phyloP scores from a whole-genome alignment of 2,329 filamentous ascomycete species.

The Didymella pinodella region DNA sequence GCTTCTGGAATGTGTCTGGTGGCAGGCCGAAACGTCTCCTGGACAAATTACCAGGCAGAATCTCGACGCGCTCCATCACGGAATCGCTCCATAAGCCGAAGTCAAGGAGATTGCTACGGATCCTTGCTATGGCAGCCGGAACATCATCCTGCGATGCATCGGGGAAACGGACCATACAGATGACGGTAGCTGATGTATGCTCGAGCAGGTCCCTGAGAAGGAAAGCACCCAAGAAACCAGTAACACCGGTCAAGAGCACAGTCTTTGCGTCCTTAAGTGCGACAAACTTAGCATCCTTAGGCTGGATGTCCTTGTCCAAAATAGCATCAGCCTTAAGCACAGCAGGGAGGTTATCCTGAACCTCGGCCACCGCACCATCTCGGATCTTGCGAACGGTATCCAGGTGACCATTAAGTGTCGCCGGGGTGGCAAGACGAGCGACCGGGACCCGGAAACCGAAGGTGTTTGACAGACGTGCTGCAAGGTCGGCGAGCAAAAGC shows the following conservation, averaged over 20 bases:
- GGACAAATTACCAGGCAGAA: slow-evolving; percentile 76
- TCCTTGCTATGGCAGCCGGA: slow-evolving; percentile 72
- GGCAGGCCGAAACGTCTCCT: slow-evolving; percentile 73
- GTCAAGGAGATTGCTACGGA: slow-evolving; percentile 79
- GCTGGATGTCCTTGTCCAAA: slow-evolving; percentile 74
- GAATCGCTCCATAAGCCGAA: slow-evolving; percentile 79
- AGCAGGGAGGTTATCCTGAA: slow-evolving; percentile 77
- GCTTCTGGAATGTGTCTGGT: slow-evolving; percentile 68
- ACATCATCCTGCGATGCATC: slow-evolving; percentile 71
- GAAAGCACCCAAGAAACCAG: slow-evolving; percentile 79
- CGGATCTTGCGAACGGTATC: slow-evolving; percentile 74
- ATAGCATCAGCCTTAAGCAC: slow-evolving; percentile 72
- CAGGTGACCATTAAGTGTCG: slow-evolving; percentile 76
- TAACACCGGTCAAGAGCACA: slow-evolving; percentile 76
- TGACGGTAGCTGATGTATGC: slow-evolving; percentile 71
- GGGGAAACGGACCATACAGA: slow-evolving; percentile 76
- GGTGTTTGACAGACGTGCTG: slow-evolving; percentile 71
- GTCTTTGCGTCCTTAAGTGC: slow-evolving; percentile 71
- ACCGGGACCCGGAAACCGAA: slow-evolving; percentile 79
- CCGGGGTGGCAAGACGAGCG: slow-evolving; percentile 72
- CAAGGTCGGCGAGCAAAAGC: slow-evolving; percentile 76
- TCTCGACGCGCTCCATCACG: slow-evolving; percentile 79
- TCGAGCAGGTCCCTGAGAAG: slow-evolving; percentile 73
- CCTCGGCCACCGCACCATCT: slow-evolving; percentile 75
- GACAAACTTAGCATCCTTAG: slow-evolving; percentile 61